These are phyloP conservation scores for Penicillium sp. DNA, from an alignment of 2,329 filamentous ascomycete genomes.

Conservation along the genomic window DNA sequence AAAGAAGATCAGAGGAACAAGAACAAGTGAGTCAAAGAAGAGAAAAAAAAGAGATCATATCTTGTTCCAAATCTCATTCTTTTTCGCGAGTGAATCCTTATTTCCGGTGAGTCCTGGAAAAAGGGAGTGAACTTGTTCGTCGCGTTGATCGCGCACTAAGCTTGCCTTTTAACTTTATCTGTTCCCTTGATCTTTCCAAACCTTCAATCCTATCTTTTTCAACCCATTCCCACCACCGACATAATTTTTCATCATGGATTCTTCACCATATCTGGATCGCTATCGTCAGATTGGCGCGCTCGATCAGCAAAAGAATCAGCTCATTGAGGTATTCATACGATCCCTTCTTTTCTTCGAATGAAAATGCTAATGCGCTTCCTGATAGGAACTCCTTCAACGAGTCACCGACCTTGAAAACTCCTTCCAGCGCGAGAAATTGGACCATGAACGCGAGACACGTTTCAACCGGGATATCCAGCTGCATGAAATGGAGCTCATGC, in stretches of 20 bases:
- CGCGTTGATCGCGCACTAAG: conserved; percentile 4
- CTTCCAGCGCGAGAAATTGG: conserved; percentile 45
- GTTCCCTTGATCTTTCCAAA: neutral
- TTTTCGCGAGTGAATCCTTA: neutral
- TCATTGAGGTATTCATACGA: conserved; percentile 45
- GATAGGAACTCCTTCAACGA: conserved; percentile 48
- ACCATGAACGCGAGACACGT: conserved; percentile 49
- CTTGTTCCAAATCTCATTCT: neutral
- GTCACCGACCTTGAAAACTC: conserved; percentile 45
- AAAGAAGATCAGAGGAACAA: neutral
- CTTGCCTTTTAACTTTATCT: conserved; percentile 2
- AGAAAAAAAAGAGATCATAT: neutral
- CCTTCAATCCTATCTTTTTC: neutral
- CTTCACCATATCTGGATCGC: conserved; percentile 40
- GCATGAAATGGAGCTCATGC: conserved; percentile 49
- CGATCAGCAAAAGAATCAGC: conserved; percentile 48
- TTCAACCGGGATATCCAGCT: conserved; percentile 51
- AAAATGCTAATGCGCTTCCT: conserved; percentile 1
- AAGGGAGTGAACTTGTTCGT: neutral
- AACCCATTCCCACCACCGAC: neutral
- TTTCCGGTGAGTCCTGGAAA: neutral
- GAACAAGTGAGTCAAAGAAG: neutral
- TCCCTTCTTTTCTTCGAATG: conserved; percentile 4
- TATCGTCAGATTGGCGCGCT: conserved; percentile 45
- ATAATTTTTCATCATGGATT: conserved; percentile 23